Evolutionary conservation across 148 eudicot genomes (phyloP), one percentile per base, ranked within the genome.

Genomic region (Nepenthes mirabilis): DNA sequence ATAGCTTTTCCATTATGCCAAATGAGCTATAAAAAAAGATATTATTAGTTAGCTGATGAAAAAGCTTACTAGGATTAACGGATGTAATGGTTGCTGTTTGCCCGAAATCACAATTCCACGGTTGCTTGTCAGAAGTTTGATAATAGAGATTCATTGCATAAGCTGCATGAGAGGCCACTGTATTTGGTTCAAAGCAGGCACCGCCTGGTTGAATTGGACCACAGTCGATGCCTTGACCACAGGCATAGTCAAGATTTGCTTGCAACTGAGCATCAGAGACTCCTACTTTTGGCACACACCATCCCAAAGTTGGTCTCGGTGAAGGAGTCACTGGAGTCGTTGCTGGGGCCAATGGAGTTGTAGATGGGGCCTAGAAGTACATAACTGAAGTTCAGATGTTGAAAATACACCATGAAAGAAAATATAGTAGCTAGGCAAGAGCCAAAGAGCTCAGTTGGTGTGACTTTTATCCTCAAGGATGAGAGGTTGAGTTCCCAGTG

Each of bases 201-300:
- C 93, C 97, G 37, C 93, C 93, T 8, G 85, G 82, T 59, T 81
- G 84, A 57, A 91, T 83, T 1, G 86, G 74, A 60, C 81, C 68
- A 68, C 95, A 91, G 68, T 91, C 95, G 11, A 81, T 60, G 49
- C 88, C 84, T 40, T 75, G 85, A 55, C 88, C 67, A 63, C 87
- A 91, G 37, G 78, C 81, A 35, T 85, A 87, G 76, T 87, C 84
- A 9, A 90, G 70, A 70, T 81, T 85, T 53, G 75, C 65, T 60
- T 90, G 91, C 58, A 90, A 68, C 66, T 82, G 79, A 50, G 80
- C 77, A 56, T 80, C 85, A 3, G 91, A 65, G 33, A 79, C 80
- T 2, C 93, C 87, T 58, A 77, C 67, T 75, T 85, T 83, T 3
- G 97, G 87, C 40, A 87, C 80, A 66, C 95, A 91, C 97, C 95